These are phyloP conservation scores for Bretziella fagacearum DNA, from an alignment of 2,329 filamentous ascomycete genomes.

Conservation along the genomic window DNA sequence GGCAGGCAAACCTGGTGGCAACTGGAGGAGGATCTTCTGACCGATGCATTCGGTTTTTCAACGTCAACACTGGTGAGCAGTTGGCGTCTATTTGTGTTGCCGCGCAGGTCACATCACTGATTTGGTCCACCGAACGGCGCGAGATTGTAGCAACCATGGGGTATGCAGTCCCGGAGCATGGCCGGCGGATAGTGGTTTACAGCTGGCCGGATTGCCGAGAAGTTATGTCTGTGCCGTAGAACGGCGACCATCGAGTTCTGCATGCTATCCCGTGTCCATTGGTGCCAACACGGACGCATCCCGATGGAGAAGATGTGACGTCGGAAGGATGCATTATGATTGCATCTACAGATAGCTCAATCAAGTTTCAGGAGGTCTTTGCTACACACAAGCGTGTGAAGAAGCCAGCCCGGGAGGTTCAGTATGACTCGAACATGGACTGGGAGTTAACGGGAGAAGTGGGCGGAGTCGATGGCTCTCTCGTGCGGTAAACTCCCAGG, in stretches of 20 bases:
- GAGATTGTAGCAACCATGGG: constrained; percentile 92
- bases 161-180: constrained; percentile 79
- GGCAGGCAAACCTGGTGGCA: constrained; percentile 72
- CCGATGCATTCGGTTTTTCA: constrained; percentile 90
- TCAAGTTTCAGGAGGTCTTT: constrained; percentile 88
- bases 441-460: background rate
- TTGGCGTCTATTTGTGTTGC: constrained; percentile 83
- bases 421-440: background rate
- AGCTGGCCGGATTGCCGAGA: constrained; percentile 85
- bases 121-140: constrained; percentile 71
- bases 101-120: constrained; percentile 80
- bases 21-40: constrained; percentile 90
- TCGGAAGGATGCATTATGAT: constrained; percentile 58
- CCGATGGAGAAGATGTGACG: constrained; percentile 18
- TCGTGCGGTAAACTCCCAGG: too few species aligned
- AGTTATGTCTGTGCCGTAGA: constrained; percentile 73
- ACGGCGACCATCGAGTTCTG: constrained; percentile 58
- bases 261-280: constrained; percentile 75
- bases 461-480: too few species aligned
- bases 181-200: constrained; percentile 79
- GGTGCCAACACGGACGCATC: constrained; percentile 20
- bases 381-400: background rate
- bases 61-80: constrained; percentile 64
- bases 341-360: constrained; percentile 75
- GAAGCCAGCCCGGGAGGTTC: too few species aligned